phyloP scores from a whole-genome alignment of 352 stramenopile species.

The Elongisporangium anandrum region DNA sequence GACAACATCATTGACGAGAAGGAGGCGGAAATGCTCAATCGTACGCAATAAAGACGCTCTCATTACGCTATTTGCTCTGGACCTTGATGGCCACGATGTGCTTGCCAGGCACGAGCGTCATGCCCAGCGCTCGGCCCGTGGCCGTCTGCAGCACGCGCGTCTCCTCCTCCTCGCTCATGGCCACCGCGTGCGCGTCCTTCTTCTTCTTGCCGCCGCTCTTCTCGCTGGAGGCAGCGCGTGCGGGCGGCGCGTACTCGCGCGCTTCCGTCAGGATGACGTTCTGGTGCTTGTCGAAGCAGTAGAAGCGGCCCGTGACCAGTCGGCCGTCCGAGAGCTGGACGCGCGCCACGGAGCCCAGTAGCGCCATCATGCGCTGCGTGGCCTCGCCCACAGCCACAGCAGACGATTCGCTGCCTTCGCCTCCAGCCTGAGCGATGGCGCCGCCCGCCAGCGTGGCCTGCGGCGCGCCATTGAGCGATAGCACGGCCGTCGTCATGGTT shows the following conservation, averaged over 20 bases:
- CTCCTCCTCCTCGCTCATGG: constrained; percentile 5
- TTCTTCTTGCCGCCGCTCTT: constrained; percentile 16
- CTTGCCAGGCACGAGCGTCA: constrained; percentile 73
- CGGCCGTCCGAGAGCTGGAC: constrained; percentile 71
- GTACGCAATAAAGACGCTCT: constrained; percentile 17
- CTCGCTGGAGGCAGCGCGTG: not conserved
- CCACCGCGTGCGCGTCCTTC: constrained; percentile 23
- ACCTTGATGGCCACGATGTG: constrained; percentile 79
- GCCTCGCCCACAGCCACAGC: constrained; percentile 22
- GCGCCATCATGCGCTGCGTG: constrained; percentile 53
- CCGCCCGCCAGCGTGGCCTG: constrained; percentile 33
- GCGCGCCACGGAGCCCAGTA: constrained; percentile 50
- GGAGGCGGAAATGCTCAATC: constrained; percentile 48
- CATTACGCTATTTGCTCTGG: constrained; percentile 7
- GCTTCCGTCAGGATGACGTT: constrained; percentile 77
- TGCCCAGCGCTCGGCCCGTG: constrained; percentile 52
- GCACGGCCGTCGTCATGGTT: constrained; percentile 33
- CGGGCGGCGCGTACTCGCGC: constrained; percentile 43
- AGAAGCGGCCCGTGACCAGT: constrained; percentile 57
- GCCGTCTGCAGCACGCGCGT: constrained; percentile 7
- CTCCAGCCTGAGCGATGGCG: not conserved
- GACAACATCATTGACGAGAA: constrained; percentile 75
- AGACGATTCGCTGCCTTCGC: not conserved
- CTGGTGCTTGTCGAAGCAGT: constrained; percentile 83
- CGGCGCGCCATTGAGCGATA: constrained; percentile 58